phyloP scores from a whole-genome alignment of 2,329 filamentous ascomycete species.

The Trichoderma sp. region DNA sequence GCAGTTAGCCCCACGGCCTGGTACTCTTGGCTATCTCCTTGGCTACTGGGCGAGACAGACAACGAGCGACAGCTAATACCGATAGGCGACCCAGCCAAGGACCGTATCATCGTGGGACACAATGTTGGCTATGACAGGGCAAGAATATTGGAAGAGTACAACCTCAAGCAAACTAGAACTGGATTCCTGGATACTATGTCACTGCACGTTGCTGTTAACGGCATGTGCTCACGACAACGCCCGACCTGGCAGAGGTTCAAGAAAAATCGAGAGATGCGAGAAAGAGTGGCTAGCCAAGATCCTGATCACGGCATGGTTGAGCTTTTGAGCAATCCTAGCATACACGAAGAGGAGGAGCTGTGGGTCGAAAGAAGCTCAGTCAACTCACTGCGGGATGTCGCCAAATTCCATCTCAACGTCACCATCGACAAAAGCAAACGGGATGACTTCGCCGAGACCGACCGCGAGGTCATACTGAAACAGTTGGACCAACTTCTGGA shows the following conservation, averaged over 20 bases:
- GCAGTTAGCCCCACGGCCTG: constrained; percentile 84
- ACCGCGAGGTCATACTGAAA: constrained; percentile 64
- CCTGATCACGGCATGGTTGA: constrained; percentile 68
- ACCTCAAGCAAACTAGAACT: constrained; percentile 75
- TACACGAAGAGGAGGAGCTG: constrained; percentile 88
- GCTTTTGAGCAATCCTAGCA: constrained; percentile 63
- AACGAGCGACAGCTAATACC: constrained; percentile 80
- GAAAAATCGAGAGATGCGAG: constrained; percentile 80
- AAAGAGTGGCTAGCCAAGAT: constrained; percentile 71
- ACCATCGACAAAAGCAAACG: constrained; percentile 86
- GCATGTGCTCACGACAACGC: constrained; percentile 95
- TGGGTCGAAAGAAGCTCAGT: constrained; percentile 95
- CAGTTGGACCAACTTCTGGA: constrained; percentile 81
- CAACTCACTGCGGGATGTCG: constrained; percentile 92
- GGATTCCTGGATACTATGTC: constrained; percentile 98
- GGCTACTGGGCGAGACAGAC: constrained; percentile 80
- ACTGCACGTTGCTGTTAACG: constrained; percentile 93
- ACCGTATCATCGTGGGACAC: constrained; percentile 84
- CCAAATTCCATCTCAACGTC: constrained; percentile 90
- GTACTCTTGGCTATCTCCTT: constrained; percentile 97
- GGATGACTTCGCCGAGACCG: constrained; percentile 81
- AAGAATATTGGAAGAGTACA: constrained; percentile 84
- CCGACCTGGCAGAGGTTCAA: constrained; percentile 97
- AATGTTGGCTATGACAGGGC: constrained; percentile 95
- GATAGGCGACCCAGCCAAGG: constrained; percentile 69